These are phyloP conservation scores for Tylopilus subfusipes DNA, from an alignment of 768 basidiomycete genomes.

Conservation along the genomic window DNA sequence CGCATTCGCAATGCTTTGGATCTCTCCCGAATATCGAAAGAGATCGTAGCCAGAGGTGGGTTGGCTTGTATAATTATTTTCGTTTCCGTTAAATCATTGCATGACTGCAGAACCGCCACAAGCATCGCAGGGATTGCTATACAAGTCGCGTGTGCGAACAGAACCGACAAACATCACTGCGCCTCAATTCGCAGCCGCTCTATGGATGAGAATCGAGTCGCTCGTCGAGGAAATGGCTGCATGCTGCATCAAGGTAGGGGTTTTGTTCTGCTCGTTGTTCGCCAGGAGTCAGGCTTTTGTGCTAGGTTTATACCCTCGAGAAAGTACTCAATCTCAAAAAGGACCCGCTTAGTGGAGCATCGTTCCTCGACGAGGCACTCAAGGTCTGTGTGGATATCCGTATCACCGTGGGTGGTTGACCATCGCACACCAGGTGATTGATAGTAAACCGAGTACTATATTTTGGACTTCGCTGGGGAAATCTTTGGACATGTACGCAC, in stretches of 20 bases:
- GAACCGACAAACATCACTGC: constrained; percentile 88
- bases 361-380: constrained; percentile 93
- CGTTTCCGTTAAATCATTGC: background rate
- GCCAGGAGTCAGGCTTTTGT: background rate
- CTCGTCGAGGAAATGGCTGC: constrained; percentile 84
- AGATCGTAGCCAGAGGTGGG: constrained; percentile 74
- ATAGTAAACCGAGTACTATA: constrained; percentile 84
- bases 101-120: constrained; percentile 17
- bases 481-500: constrained; percentile 76
- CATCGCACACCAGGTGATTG: constrained; percentile 57
- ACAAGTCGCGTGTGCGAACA: constrained; percentile 82
- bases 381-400: constrained; percentile 49
- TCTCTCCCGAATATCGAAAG: constrained; percentile 79
- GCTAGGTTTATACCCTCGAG: constrained; percentile 89
- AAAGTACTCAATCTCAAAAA: constrained; percentile 89
- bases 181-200: constrained; percentile 76
- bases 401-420: background rate
- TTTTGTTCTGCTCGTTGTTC: too few relatives aligned
- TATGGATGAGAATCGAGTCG: constrained; percentile 56
- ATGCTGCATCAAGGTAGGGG: constrained; percentile 79
- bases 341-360: constrained; percentile 67
- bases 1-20: constrained; percentile 85
- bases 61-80: background rate
- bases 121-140: constrained; percentile 45
- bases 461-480: constrained; percentile 87